Evolutionary conservation across 805 yeast genomes (phyloP).

Genomic region (Scheffersomyces amazonensis): DNA sequence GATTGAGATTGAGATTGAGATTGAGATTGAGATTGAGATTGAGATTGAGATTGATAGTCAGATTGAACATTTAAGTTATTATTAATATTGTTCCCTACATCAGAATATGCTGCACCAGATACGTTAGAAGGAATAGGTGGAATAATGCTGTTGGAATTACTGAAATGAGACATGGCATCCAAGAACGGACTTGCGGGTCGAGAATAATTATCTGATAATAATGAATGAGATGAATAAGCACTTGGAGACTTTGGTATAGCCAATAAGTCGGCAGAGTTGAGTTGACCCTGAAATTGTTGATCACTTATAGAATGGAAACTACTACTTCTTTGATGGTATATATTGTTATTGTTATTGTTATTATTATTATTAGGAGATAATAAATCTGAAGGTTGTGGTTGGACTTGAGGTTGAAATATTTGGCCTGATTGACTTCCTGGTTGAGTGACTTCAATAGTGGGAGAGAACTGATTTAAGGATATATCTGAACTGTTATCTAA

Average conservation of each 20-base stretch:
- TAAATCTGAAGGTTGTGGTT: neutral
- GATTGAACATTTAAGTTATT: no score
- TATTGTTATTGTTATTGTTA: no score
- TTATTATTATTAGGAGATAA: neutral
- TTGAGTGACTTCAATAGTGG: neutral
- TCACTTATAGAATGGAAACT: no score
- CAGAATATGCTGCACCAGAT: conserved; percentile 10
- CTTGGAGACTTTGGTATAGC: conserved; percentile 18
- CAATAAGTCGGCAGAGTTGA: no score
- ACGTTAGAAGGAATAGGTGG: conserved; percentile 2
- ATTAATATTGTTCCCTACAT: conserved; percentile 4
- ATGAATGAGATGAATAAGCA: conserved; percentile 17
- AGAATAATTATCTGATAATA: conserved; percentile 35
- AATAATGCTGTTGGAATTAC: conserved; percentile 6
- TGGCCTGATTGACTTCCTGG: neutral
- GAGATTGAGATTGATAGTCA: neutral
- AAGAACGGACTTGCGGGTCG: conserved; percentile 35
- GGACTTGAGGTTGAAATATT: neutral
- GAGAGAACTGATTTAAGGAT: neutral
- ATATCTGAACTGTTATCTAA: neutral
- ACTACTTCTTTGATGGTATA: conserved; percentile 27
- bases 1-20: neutral
- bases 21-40: neutral
- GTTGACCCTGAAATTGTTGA: conserved; percentile 3
- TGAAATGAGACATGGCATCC: conserved; percentile 33